These are phyloP conservation scores for Picea abies DNA, from an alignment of 83 land plant genomes.

Conservation along the genomic window DNA sequence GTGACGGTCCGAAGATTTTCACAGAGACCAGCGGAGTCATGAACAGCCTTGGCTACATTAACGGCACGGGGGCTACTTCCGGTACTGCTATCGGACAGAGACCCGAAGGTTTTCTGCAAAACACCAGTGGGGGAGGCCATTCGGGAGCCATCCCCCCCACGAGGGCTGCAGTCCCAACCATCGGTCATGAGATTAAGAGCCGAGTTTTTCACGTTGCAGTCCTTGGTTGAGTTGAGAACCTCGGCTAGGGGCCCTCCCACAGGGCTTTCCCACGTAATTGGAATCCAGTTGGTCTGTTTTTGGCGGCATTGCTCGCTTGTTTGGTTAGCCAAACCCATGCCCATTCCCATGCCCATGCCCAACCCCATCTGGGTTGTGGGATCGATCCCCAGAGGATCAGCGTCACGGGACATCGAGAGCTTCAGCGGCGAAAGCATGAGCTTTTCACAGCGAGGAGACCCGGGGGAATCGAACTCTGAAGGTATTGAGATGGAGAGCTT, in stretches of 20 bases:
- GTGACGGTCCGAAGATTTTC: slow-evolving; percentile 15
- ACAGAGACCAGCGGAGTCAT: not conserved
- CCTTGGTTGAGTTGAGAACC: slow-evolving; percentile 39
- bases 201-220: slow-evolving; percentile 15
- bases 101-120: slow-evolving; percentile 65
- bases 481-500: slow-evolving; percentile 73
- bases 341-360: slow-evolving; percentile 37
- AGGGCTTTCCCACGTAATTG: slow-evolving; percentile 63
- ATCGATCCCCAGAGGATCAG: slow-evolving; percentile 28
- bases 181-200: slow-evolving; percentile 51
- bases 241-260: slow-evolving; percentile 85
- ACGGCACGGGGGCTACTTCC: slow-evolving; percentile 73
- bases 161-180: slow-evolving; percentile 57
- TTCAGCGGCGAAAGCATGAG: slow-evolving; percentile 48
- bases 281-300: slow-evolving; percentile 38
- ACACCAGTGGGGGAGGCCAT: slow-evolving; percentile 76
- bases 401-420: slow-evolving; percentile 27
- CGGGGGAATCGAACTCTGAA: slow-evolving; percentile 47
- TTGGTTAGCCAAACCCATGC: slow-evolving; percentile 17
- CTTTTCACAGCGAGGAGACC: slow-evolving; percentile 34
- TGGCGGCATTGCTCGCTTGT: slow-evolving; percentile 17
- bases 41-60: not conserved
- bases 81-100: slow-evolving; percentile 66
- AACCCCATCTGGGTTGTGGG: slow-evolving; percentile 36
- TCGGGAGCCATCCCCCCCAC: slow-evolving; percentile 18